Evolutionary conservation across 768 basidiomycete species (phyloP).

Genomic region (Suillus occidentalis): DNA sequence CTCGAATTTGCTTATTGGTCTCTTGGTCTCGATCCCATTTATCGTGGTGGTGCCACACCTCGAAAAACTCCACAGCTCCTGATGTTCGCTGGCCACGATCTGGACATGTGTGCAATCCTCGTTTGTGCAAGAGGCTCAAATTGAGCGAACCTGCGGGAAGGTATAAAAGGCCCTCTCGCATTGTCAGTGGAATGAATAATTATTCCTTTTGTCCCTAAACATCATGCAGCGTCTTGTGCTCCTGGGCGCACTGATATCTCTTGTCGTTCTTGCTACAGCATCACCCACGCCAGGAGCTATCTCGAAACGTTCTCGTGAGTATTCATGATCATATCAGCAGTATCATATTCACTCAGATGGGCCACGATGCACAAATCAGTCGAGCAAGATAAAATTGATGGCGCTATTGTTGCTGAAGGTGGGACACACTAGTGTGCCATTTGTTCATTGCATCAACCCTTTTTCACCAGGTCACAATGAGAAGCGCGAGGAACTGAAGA

Average conservation of each 20-base stretch:
- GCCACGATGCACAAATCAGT: background rate
- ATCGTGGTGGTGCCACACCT: background rate
- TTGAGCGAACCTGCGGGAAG: background rate
- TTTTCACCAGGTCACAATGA: too few relatives aligned
- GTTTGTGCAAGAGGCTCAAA: background rate
- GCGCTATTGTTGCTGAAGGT: too few relatives aligned
- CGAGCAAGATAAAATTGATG: background rate
- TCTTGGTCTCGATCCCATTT: background rate
- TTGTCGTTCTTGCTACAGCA: background rate
- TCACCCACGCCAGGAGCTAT: background rate
- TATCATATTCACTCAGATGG: background rate
- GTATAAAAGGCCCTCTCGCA: background rate
- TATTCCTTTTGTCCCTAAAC: background rate
- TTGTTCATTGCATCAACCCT: too few relatives aligned
- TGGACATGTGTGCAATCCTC: background rate
- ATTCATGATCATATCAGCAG: background rate
- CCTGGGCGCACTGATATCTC: background rate
- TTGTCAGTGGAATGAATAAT: background rate
- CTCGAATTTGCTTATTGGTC: background rate
- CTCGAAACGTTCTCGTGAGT: background rate
- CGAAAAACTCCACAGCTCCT: background rate
- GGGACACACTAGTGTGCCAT: too few relatives aligned
- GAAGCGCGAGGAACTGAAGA: background rate
- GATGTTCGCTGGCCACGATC: background rate
- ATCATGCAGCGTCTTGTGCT: slow-evolving; percentile 6